Evolutionary conservation across 2,329 filamentous ascomycete species (phyloP).

Genomic region (Leptodontidium sp.): DNA sequence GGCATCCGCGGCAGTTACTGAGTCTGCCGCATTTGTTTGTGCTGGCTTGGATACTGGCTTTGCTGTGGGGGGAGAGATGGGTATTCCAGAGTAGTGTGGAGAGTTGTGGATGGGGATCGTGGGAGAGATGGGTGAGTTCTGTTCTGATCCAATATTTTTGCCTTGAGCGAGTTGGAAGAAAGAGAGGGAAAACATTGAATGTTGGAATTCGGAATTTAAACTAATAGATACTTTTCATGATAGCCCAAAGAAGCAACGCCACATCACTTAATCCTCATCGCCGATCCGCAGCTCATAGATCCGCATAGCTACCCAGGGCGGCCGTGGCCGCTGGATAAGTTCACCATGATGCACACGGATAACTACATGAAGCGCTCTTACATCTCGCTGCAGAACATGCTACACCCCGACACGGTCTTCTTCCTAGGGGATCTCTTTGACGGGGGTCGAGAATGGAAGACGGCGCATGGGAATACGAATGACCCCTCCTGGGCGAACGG

Average conservation of each 20-base stretch:
- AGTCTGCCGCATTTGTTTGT: constrained; percentile 74
- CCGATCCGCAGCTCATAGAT: constrained; percentile 78
- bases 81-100: constrained; percentile 76
- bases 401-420: constrained; percentile 87
- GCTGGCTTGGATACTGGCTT: constrained; percentile 75
- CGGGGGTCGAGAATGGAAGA: constrained; percentile 94
- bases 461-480: constrained; percentile 64
- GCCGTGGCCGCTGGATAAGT: constrained; percentile 72
- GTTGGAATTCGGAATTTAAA: not conserved
- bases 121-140: constrained; percentile 89
- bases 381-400: constrained; percentile 73
- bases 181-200: constrained; percentile 20
- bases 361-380: constrained; percentile 89
- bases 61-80: constrained; percentile 88
- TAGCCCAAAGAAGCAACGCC: constrained; percentile 81
- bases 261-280: constrained; percentile 75
- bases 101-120: constrained; percentile 81
- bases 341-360: constrained; percentile 81
- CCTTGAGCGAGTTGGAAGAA: no score
- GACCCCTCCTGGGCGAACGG: constrained; percentile 66
- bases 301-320: constrained; percentile 78
- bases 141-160: constrained; percentile 8
- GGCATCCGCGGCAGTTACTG: constrained; percentile 60
- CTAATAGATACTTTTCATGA: constrained; percentile 31
- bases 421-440: constrained; percentile 97